Percentiles rank a stretch among this genome's conserved stretches.
These are phyloP conservation scores for Tricholoma flavovirens DNA, from an alignment of 768 basidiomycete genomes.

Conservation along the genomic window DNA sequence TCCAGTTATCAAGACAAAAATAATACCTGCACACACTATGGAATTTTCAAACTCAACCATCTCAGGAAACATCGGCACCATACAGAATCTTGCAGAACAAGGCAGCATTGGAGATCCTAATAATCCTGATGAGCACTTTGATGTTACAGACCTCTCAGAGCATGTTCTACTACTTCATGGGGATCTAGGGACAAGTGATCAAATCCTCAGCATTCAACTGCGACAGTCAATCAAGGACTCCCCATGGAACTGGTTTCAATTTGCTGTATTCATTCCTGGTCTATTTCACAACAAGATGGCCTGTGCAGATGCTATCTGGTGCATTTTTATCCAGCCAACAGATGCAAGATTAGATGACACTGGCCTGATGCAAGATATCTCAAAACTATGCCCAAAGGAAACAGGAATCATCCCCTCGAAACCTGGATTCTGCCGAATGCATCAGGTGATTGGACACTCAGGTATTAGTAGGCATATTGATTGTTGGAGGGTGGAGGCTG, in stretches of 20 bases:
- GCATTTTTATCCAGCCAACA: conserved; percentile 16
- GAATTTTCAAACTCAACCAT: no score
- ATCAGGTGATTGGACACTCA: not conserved
- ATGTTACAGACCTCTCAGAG: no score
- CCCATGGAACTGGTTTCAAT: conserved; percentile 2
- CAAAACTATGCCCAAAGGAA: not conserved
- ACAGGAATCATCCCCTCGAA: not conserved
- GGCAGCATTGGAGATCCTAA: no score
- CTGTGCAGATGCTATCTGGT: conserved; percentile 19
- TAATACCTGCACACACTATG: no score
- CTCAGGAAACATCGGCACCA: no score
- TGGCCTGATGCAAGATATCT: not conserved
- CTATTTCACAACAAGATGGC: conserved; percentile 26
- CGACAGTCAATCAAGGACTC: not conserved
- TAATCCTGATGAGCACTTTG: no score
- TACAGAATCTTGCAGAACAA: no score
- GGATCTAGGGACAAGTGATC: conserved; percentile 15
- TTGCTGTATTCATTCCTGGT: conserved; percentile 15
- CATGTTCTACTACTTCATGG: no score
- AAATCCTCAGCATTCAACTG: conserved; percentile 6
- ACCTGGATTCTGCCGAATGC: not conserved
- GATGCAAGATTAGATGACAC: not conserved
- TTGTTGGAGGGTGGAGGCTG: not conserved
- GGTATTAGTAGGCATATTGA: not conserved
- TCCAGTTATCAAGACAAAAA: no score